Conservation (phyloP, 78 protist species). For the Andalucia godoyi region DNA sequence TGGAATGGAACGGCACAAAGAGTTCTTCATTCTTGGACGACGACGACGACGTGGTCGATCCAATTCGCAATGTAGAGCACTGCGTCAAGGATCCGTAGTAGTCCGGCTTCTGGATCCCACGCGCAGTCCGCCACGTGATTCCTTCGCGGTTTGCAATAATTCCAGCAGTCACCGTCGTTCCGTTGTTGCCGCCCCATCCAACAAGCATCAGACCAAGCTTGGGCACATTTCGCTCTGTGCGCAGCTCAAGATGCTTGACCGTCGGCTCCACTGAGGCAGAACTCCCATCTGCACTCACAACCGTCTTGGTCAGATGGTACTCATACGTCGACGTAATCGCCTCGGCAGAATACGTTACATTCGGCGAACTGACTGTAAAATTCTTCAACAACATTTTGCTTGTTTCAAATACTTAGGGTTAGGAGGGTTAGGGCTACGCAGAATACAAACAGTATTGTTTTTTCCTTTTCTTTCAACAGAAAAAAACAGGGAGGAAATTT, state of each 20-base stretch:
- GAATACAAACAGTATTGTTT: too few species aligned
- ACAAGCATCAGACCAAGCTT: constrained; percentile 82
- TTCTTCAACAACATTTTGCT: background rate
- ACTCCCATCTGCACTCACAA: constrained; percentile 21
- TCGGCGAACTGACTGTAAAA: constrained; percentile 33
- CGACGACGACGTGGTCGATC: constrained; percentile 29
- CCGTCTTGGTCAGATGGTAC: constrained; percentile 43
- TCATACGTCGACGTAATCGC: constrained; percentile 45
- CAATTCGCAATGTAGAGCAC: constrained; percentile 76
- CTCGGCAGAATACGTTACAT: constrained; percentile 56
- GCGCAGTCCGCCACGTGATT: constrained; percentile 76
- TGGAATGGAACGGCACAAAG: constrained; percentile 55
- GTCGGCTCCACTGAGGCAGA: constrained; percentile 54
- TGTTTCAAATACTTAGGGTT: too few species aligned
- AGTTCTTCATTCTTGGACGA: constrained; percentile 60
- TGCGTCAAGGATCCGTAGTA: constrained; percentile 90
- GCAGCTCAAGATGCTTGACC: constrained; percentile 9
- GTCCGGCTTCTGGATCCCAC: constrained; percentile 80
- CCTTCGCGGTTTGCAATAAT: constrained; percentile 84
- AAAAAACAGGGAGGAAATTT: too few species aligned
- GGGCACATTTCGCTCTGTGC: constrained; percentile 37
- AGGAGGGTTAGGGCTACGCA: too few species aligned
- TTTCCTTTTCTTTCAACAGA: too few species aligned
- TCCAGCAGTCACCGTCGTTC: constrained; percentile 88
- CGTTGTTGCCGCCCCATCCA: constrained; percentile 99